Evolutionary conservation across 2,329 filamentous ascomycete species (phyloP).

Genomic region (Exophiala calicioides): DNA sequence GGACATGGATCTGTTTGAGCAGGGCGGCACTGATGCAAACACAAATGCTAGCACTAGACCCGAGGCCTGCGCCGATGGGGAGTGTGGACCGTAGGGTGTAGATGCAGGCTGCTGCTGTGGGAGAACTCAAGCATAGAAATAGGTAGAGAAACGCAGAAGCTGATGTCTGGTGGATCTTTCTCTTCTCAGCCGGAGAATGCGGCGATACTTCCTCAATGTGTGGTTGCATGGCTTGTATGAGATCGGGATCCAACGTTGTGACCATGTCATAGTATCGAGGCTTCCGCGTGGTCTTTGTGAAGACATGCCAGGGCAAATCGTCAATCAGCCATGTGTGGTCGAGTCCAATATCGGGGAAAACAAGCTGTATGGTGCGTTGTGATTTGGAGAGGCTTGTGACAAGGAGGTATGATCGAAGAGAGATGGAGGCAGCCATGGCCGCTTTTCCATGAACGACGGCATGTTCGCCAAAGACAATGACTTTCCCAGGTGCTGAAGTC

Average conservation of each 20-base stretch:
- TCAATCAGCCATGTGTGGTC: conserved; percentile 94
- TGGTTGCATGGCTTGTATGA: conserved; percentile 78
- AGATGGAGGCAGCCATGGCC: conserved; percentile 92
- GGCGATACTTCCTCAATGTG: conserved; percentile 72
- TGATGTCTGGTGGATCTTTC: conserved; percentile 81
- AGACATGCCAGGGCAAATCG: conserved; percentile 80
- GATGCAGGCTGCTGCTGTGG: conserved; percentile 74
- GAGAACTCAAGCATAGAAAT: conserved; percentile 81
- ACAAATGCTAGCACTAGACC: conserved; percentile 90
- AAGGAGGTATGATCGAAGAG: conserved; percentile 91
- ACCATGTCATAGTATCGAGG: conserved; percentile 92
- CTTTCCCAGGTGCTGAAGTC: conserved; percentile 96
- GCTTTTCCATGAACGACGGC: conserved; percentile 97
- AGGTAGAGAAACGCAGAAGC: conserved; percentile 89
- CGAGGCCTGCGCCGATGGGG: conserved; percentile 85
- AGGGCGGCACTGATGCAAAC: conserved; percentile 85
- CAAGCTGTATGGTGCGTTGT: conserved; percentile 79
- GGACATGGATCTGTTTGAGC: conserved; percentile 80
- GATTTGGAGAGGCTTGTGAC: conserved; percentile 94
- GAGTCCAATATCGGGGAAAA: conserved; percentile 87
- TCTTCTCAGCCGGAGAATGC: conserved; percentile 65
- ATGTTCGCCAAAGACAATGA: conserved; percentile 97
- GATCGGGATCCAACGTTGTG: conserved; percentile 77
- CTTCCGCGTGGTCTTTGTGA: conserved; percentile 80
- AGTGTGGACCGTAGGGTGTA: conserved; percentile 94